Evolutionary conservation across 164 flowering plant genomes (phyloP).

Genomic region (Vitis labrusca): DNA sequence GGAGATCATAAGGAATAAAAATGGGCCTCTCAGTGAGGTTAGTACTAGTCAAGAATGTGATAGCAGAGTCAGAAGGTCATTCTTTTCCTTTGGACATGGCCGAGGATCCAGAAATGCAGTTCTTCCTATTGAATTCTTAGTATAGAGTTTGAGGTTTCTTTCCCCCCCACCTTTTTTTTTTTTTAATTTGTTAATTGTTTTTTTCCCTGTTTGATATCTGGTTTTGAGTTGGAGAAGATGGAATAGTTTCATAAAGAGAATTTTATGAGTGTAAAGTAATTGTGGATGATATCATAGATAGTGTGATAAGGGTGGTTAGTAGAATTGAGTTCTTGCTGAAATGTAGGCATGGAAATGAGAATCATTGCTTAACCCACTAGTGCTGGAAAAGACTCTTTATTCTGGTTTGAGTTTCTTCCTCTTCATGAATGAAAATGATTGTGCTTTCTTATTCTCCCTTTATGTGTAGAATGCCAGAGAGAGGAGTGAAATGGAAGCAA

Average conservation of each 20-base stretch:
- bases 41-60: constrained; percentile 14
- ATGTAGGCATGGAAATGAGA: constrained; percentile 21
- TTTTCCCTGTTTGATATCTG: not conserved
- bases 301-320: not conserved
- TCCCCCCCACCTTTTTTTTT: not conserved
- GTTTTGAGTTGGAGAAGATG: not conserved
- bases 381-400: constrained; percentile 3
- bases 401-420: constrained; percentile 11
- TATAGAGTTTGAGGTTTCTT: not conserved
- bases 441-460: not conserved
- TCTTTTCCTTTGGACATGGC: constrained; percentile 21
- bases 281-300: constrained; percentile 2
- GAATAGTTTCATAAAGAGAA: not conserved
- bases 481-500: constrained; percentile 2
- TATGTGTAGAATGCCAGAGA: not conserved
- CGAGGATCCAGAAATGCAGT: constrained; percentile 22
- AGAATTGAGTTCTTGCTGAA: constrained; percentile 5
- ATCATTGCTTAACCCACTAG: constrained; percentile 29
- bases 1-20: constrained; percentile 9
- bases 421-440: constrained; percentile 26
- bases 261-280: constrained; percentile 3
- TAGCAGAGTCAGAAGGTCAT: constrained; percentile 11
- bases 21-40: not conserved
- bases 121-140: constrained; percentile 18
- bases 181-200: not conserved